Percentiles rank a stretch among this genome's conserved stretches.
Conservation (phyloP, 495 filamentous ascomycete species). For the Hypomontagnella monticulosa region DNA sequence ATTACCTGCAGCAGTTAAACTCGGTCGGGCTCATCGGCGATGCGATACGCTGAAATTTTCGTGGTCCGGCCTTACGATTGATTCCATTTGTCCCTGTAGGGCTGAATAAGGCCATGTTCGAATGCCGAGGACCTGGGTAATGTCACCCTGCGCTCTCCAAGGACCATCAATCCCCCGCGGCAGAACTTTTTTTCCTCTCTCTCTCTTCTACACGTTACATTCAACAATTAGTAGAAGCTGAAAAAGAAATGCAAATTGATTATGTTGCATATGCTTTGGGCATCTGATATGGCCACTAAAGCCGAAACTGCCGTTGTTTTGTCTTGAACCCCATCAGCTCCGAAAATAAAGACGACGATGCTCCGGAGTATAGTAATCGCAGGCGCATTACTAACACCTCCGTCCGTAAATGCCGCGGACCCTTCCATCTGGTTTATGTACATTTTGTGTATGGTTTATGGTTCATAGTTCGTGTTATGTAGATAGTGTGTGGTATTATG, state of each 20-base stretch:
- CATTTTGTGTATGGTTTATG: slow-evolving; percentile 1
- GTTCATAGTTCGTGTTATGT: slow-evolving; percentile 15
- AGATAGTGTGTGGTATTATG: slow-evolving; percentile 10
- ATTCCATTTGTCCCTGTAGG: slow-evolving; percentile 23
- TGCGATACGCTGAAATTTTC: slow-evolving; percentile 9
- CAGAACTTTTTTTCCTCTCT: neutral
- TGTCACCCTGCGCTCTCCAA: neutral
- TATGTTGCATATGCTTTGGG: neutral
- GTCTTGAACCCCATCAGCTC: slow-evolving; percentile 20
- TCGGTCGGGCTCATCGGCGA: slow-evolving; percentile 26
- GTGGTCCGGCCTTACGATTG: slow-evolving; percentile 1
- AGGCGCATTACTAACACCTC: slow-evolving; percentile 10
- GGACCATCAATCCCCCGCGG: slow-evolving; percentile 19
- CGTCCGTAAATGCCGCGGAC: neutral
- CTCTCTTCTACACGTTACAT: neutral
- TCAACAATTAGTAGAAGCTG: neutral
- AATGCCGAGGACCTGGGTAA: slow-evolving; percentile 20
- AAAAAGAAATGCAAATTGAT: slow-evolving; percentile 4
- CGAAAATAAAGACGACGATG: slow-evolving; percentile 13
- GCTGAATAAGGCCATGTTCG: slow-evolving; percentile 26
- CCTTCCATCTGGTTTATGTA: neutral
- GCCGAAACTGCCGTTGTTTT: slow-evolving; percentile 12
- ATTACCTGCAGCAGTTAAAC: too few species aligned
- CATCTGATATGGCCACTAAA: neutral
- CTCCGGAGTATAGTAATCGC: slow-evolving; percentile 21